phyloP scores from a whole-genome alignment of 768 basidiomycete genomes.

The Kwoniella dendrophila region DNA sequence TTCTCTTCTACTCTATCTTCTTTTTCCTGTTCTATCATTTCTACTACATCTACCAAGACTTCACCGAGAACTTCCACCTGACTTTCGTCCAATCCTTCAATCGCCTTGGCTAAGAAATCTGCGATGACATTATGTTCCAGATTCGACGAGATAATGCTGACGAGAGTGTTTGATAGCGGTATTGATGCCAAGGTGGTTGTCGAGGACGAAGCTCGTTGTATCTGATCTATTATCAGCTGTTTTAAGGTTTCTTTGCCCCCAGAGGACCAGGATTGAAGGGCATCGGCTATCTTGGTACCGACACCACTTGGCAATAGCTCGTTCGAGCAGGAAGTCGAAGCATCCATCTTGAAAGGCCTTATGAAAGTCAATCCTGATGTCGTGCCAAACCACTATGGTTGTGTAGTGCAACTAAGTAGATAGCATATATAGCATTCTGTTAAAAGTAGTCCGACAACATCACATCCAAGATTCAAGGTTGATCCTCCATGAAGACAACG shows the following conservation, averaged over 20 bases:
- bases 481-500: no score
- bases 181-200: constrained; percentile 11
- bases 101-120: constrained; percentile 7
- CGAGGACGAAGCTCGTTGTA: constrained; percentile 4
- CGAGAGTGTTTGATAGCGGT: constrained; percentile 19
- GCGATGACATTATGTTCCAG: constrained; percentile 14
- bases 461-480: no score
- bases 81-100: constrained; percentile 10
- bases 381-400: no score
- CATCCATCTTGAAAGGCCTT: no score
- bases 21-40: constrained; percentile 35
- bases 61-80: constrained; percentile 22
- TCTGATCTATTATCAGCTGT: constrained; percentile 6
- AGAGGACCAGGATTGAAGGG: constrained; percentile 15
- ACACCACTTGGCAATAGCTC: background rate
- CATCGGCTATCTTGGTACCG: constrained; percentile 15
- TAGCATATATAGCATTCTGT: no score
- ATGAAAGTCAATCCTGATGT: no score
- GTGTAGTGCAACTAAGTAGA: no score
- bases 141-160: constrained; percentile 5
- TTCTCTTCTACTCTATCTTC: constrained; percentile 30
- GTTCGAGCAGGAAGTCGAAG: constrained; percentile 3
- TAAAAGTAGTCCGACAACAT: no score
- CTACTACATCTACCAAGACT: constrained; percentile 20
- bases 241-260: constrained; percentile 6